Percentiles rank a stretch among this genome's conserved stretches.
Evolutionary conservation across 2,329 filamentous ascomycete species (phyloP).

Genomic region (Rutstroemia sydowiana): DNA sequence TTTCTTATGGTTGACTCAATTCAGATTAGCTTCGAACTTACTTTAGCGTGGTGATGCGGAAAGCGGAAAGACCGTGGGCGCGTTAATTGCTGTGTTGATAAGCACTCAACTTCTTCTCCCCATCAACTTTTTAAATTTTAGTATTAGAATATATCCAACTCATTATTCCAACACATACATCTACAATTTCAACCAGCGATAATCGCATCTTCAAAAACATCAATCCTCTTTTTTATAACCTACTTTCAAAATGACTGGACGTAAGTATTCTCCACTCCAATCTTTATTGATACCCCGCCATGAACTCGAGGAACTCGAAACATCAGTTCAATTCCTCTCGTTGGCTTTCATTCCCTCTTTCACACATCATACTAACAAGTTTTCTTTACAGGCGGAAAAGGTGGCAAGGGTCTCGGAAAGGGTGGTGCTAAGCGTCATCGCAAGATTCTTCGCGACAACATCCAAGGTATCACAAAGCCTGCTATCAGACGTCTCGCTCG

Average conservation of each 20-base stretch:
- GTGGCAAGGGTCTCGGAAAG: conserved; percentile 97
- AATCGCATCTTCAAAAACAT: conserved; percentile 2
- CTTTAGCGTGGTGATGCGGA: conserved; percentile 21
- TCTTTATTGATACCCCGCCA: not conserved
- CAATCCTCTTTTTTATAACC: not conserved
- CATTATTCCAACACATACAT: conserved; percentile 1
- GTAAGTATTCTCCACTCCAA: conserved; percentile 35
- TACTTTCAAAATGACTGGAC: conserved; percentile 49
- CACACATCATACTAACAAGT: conserved; percentile 17
- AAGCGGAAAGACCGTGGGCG: conserved; percentile 19
- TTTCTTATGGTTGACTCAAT: too few relatives aligned
- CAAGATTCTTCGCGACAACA: conserved; percentile 99
- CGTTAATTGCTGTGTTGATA: conserved; percentile 20
- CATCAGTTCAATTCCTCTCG: not conserved
- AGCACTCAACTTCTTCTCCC: conserved; percentile 11
- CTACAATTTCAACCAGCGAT: not conserved
- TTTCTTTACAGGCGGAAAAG: conserved; percentile 37
- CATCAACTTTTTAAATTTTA: conserved; percentile 10
- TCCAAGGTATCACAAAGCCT: conserved; percentile 98
- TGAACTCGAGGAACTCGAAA: too few relatives aligned
- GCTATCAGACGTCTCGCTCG: conserved; percentile 97
- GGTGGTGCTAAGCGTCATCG: conserved; percentile 97
- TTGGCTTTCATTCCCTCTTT: not conserved
- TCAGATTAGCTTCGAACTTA: too few relatives aligned
- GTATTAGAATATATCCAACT: conserved; percentile 7